Evolutionary conservation across 805 yeast species (phyloP).

Genomic region (Starmerella stellata): DNA sequence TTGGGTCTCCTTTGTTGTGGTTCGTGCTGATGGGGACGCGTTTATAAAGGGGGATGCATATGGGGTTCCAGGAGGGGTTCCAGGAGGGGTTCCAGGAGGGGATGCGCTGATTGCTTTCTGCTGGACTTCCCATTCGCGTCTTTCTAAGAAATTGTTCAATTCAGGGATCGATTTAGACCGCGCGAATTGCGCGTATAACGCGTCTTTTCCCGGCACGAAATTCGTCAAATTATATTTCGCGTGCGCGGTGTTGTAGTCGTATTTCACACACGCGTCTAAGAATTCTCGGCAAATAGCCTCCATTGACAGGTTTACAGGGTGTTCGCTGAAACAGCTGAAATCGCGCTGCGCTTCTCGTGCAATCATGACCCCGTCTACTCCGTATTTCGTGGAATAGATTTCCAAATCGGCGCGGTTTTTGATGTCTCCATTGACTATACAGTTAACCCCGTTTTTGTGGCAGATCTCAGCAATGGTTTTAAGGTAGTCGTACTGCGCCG

Average conservation of each 20-base stretch:
- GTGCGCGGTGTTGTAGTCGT: slow-evolving; percentile 49
- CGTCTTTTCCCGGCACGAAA: slow-evolving; percentile 59
- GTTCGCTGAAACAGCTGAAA: slow-evolving; percentile 46
- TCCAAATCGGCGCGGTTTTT: slow-evolving; percentile 35
- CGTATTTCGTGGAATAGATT: slow-evolving; percentile 34
- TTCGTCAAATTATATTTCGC: slow-evolving; percentile 66
- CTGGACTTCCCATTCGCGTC: neutral
- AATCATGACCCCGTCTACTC: slow-evolving; percentile 71
- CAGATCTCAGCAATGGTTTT: slow-evolving; percentile 45
- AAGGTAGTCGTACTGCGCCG: slow-evolving; percentile 56
- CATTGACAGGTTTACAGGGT: slow-evolving; percentile 33
- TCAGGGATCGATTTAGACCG: slow-evolving; percentile 35
- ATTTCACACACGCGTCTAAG: slow-evolving; percentile 33
- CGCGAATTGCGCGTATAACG: slow-evolving; percentile 39
- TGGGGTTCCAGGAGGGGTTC: too few species aligned
- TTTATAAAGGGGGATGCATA: too few species aligned
- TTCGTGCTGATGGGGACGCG: too few species aligned
- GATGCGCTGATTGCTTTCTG: too few species aligned
- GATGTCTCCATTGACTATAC: slow-evolving; percentile 71
- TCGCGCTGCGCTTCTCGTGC: slow-evolving; percentile 81
- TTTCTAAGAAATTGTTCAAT: slow-evolving; percentile 1
- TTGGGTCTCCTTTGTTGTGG: too few species aligned
- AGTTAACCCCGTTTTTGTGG: slow-evolving; percentile 41
- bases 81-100: too few species aligned
- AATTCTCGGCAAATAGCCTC: slow-evolving; percentile 37